A percentile compares a stretch with the other conserved stretches of the same genome.
Evolutionary conservation across 176 grass and related monocot genomes (phyloP).

Genomic region (Raddia guianensis): DNA sequence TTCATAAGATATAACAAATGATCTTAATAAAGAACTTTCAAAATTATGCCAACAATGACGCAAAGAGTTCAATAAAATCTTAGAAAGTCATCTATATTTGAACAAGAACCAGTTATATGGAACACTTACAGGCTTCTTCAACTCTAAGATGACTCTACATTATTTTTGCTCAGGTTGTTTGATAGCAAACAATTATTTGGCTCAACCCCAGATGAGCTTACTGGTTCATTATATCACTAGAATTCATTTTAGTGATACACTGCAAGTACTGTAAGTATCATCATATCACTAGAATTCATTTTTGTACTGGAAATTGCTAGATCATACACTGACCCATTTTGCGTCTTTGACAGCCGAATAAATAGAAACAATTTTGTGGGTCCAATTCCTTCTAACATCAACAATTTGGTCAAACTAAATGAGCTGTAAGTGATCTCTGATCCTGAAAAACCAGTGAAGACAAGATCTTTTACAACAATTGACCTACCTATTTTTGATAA

Average conservation of each 20-base stretch:
- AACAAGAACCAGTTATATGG: constrained; percentile 41
- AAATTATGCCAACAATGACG: too few species aligned
- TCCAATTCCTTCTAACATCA: constrained; percentile 9
- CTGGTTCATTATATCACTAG: constrained; percentile 10
- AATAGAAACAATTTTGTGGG: background rate
- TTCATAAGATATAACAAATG: too few species aligned
- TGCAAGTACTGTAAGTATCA: too few species aligned
- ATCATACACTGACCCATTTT: constrained; percentile 1
- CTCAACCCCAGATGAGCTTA: constrained; percentile 30
- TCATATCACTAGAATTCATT: background rate
- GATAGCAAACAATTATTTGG: constrained; percentile 42
- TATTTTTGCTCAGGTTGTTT: constrained; percentile 32
- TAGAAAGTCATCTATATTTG: too few species aligned
- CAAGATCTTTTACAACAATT: background rate
- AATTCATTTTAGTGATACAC: constrained; percentile 31
- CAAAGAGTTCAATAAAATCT: too few species aligned
- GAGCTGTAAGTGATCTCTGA: constrained; percentile 14
- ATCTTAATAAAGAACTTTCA: too few species aligned
- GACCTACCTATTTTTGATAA: constrained; percentile 2
- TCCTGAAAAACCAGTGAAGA: background rate
- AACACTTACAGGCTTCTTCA: constrained; percentile 30
- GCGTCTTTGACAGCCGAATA: background rate
- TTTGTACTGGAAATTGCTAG: background rate
- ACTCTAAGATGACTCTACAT: constrained; percentile 26
- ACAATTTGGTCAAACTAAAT: background rate